Evolutionary conservation across 2,329 filamentous ascomycete species (phyloP), one percentile per base, ranked within the genome.

Genomic region (Aspergillus chevalieri): DNA sequence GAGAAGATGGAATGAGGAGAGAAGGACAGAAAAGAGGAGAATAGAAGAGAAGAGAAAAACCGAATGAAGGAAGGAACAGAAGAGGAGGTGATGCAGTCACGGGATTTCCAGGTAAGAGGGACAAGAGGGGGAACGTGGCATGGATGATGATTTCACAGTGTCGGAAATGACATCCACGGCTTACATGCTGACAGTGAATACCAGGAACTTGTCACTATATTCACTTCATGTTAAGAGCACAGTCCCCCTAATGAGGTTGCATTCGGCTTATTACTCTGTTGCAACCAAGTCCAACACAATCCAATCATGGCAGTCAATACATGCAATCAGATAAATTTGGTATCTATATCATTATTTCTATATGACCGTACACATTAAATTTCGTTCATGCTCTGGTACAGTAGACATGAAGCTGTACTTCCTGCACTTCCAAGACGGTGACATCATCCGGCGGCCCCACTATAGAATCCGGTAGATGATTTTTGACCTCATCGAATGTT

Each of bases 1-100:
- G 43, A 51, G 44, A 43, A 47, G 42, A 47, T 41, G 45, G 14
- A 46, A 44, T 30, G 44, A 49, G 47, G 52, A 43, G 48, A 38
- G 10, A 39, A 47, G 36, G 17, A 42, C n/a, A 44, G 42, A 21
- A 47, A 43, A 53, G 47, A 34, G 46, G 44, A 49, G 44, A 46
- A 44, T 14, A 46, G 41, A 47, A 15, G 49, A 41, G 34, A 44
- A 17, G 47, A 44, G 19, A 12, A 26, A 33, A 28, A 46, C 24
- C 33, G 28, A 15, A 43, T 19, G 10, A 43, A 14, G 19, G 38
- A 50, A 33, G 34, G 43, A 48, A 34, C 12, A 52, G 49, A 30
- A 47, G 22, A 46, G 14, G 43, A 50, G 44, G 48, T 47, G 38
- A 41, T 6, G 10, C 17, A 41, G 38, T 41, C 38, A 41, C 38